These are phyloP conservation scores for Pestalotiopsis sp. DNA, from an alignment of 2,329 filamentous ascomycete genomes.

Conservation along the genomic window DNA sequence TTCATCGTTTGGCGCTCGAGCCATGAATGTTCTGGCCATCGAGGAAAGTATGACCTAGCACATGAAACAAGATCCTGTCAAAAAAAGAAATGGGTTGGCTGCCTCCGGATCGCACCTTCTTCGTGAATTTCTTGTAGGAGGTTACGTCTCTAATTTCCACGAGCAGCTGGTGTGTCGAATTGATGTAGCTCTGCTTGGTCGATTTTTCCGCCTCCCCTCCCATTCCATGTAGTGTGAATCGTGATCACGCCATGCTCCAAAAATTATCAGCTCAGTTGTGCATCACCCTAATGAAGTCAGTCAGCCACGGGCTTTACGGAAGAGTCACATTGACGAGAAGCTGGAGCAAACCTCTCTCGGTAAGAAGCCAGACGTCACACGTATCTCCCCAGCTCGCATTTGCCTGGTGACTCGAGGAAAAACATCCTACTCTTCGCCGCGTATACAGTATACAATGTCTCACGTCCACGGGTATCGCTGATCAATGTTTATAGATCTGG, in stretches of 20 bases:
- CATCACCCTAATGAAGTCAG: too few relatives aligned
- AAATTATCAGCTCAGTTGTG: too few relatives aligned
- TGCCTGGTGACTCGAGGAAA: neutral
- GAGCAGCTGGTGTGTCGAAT: neutral
- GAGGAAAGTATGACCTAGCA: neutral
- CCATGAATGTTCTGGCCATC: neutral
- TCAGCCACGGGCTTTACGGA: too few relatives aligned
- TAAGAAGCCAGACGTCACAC: too few relatives aligned
- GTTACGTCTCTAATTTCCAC: neutral
- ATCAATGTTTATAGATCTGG: neutral
- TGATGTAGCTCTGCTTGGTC: neutral
- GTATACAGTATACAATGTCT: neutral
- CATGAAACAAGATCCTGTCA: neutral
- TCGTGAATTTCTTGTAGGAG: neutral
- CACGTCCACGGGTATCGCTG: neutral
- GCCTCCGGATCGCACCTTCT: neutral
- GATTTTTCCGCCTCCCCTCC: too few relatives aligned
- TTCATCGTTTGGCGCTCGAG: too few relatives aligned
- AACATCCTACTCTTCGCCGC: neutral
- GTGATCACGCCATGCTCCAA: too few relatives aligned
- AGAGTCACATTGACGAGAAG: too few relatives aligned
- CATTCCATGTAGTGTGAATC: too few relatives aligned
- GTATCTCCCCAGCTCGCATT: too few relatives aligned
- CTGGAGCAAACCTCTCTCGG: too few relatives aligned
- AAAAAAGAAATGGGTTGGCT: neutral